These are phyloP conservation scores for Entonaema liquescens DNA, from an alignment of 495 filamentous ascomycete species.

Conservation along the genomic window DNA sequence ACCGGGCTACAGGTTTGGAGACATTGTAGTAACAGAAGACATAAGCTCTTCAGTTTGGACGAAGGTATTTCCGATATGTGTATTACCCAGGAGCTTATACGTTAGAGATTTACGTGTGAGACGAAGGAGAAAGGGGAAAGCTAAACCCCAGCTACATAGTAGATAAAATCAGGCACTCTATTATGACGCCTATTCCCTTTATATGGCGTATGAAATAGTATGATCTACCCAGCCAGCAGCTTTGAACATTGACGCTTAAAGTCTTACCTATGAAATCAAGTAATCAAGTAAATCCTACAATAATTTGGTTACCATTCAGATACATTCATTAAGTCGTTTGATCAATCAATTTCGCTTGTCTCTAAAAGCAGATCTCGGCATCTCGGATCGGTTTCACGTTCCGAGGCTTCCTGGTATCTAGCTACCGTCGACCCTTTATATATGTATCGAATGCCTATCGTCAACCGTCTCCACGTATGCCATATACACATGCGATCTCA, in stretches of 20 bases:
- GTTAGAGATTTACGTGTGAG: no score
- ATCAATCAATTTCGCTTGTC: background rate
- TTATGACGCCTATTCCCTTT: background rate
- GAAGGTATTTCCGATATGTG: no score
- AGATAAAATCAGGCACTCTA: background rate
- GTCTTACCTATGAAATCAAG: no score
- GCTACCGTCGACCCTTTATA: background rate
- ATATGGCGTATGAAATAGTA: no score
- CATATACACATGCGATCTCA: conserved; percentile 22
- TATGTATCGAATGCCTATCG: conserved; percentile 19
- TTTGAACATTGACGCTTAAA: no score
- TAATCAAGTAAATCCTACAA: no score
- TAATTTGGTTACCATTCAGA: background rate
- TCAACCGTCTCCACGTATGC: conserved; percentile 29
- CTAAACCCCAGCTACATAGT: background rate
- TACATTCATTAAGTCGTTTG: background rate
- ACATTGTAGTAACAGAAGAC: no score
- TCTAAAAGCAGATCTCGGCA: background rate
- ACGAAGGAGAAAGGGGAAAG: background rate
- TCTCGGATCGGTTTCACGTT: background rate
- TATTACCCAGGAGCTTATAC: no score
- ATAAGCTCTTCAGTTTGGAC: no score
- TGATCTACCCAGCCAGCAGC: no score
- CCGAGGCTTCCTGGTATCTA: background rate
- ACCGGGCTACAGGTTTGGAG: no score